phyloP scores from a whole-genome alignment of 2,329 filamentous ascomycete genomes.

The Neoascochyta sp. region DNA sequence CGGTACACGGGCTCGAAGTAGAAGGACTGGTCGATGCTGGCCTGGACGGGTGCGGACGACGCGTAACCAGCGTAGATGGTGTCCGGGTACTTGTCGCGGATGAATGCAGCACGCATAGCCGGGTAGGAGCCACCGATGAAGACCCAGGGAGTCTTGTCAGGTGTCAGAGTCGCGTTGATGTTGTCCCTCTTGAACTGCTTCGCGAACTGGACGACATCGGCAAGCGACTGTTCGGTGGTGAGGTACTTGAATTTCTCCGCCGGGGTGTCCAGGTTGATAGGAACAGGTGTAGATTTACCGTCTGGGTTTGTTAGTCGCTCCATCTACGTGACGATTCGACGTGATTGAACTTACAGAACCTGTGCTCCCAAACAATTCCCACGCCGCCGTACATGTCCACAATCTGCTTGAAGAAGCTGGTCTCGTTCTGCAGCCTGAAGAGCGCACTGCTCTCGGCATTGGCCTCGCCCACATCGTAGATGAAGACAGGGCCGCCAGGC shows the following conservation, averaged over 20 bases:
- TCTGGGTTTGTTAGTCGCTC: slow-evolving; percentile 25
- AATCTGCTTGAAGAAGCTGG: slow-evolving; percentile 35
- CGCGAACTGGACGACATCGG: slow-evolving; percentile 42
- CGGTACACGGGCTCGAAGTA: slow-evolving; percentile 51
- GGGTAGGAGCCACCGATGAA: slow-evolving; percentile 40
- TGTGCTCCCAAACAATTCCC: slow-evolving; percentile 42
- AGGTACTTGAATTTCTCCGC: slow-evolving; percentile 35
- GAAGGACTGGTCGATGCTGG: slow-evolving; percentile 48
- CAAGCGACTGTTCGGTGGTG: slow-evolving; percentile 42
- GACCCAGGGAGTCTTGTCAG: slow-evolving; percentile 37
- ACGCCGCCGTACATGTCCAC: slow-evolving; percentile 37
- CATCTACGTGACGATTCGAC: background rate
- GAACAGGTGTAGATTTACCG: slow-evolving; percentile 39
- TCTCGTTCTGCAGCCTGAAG: slow-evolving; percentile 27
- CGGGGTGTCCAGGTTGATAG: slow-evolving; percentile 31
- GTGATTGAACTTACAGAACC: slow-evolving; percentile 30
- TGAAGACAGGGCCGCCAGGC: slow-evolving; percentile 36
- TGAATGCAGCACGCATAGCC: slow-evolving; percentile 39
- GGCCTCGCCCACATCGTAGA: slow-evolving; percentile 39
- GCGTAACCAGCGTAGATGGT: slow-evolving; percentile 38
- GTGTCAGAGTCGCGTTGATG: slow-evolving; percentile 35
- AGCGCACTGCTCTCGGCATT: slow-evolving; percentile 26
- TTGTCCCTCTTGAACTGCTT: slow-evolving; percentile 37
- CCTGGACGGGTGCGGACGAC: slow-evolving; percentile 44
- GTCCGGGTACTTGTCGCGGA: slow-evolving; percentile 39